Evolutionary conservation across 2,329 filamentous ascomycete species (phyloP).

Genomic region (Botryotinia globosa): DNA sequence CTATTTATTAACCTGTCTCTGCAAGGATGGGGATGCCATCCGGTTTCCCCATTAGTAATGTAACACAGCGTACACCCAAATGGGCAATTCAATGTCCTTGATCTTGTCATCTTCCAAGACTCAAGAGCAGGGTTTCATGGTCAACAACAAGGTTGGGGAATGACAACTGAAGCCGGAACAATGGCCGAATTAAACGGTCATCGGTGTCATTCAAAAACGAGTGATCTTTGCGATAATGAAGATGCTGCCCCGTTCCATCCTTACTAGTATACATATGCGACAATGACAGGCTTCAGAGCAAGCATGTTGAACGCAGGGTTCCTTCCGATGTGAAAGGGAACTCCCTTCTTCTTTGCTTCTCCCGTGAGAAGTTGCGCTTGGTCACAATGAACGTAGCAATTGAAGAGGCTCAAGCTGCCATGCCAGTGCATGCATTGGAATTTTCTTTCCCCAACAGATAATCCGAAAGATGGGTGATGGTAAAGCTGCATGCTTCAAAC

Average conservation of each 20-base stretch:
- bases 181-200: constrained; percentile 10
- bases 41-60: constrained; percentile 3
- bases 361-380: not conserved
- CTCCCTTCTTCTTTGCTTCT: not conserved
- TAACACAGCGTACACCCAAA: not conserved
- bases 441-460: not conserved
- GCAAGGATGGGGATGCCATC: not conserved
- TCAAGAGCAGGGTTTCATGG: constrained; percentile 1
- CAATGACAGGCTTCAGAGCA: constrained; percentile 26
- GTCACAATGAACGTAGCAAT: not conserved
- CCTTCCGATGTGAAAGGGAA: constrained; percentile 25
- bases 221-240: constrained; percentile 12
- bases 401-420: constrained; percentile 6
- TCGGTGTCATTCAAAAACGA: constrained; percentile 7
- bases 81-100: not conserved
- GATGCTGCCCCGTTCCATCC: constrained; percentile 18
- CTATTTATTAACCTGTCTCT: not conserved
- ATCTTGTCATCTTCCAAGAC: constrained; percentile 7
- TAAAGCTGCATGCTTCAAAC: not conserved
- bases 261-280: constrained; percentile 19
- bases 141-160: not conserved
- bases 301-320: constrained; percentile 27
- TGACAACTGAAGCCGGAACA: not conserved
- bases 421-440: not conserved
- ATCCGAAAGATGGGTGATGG: not conserved